Conservation (phyloP, 2,329 filamentous ascomycete species). For the Aquanectria penicillioides region DNA sequence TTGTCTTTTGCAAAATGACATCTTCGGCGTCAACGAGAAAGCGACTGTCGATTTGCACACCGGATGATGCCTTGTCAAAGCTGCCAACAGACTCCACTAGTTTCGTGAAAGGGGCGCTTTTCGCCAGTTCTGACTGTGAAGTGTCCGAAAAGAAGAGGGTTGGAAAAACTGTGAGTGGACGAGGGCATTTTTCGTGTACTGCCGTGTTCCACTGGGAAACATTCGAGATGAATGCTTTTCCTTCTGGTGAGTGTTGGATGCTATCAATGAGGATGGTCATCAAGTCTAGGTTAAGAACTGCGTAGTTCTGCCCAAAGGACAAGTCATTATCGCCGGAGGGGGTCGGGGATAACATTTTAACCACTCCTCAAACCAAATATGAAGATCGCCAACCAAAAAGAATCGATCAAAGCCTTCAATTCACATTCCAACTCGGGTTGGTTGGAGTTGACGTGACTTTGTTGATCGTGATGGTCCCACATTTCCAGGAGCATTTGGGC, state of each 20-base stretch:
- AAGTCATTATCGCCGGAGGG: neutral
- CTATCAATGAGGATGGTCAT: conserved; percentile 49
- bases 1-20: conserved; percentile 49
- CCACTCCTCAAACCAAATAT: no score
- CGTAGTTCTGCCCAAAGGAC: conserved; percentile 21
- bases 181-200: neutral
- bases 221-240: neutral
- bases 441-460: no score
- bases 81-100: neutral
- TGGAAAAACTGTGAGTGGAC: neutral
- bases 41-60: conserved; percentile 44
- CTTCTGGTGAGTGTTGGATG: conserved; percentile 44
- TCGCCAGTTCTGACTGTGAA: neutral
- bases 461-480: no score
- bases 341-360: neutral
- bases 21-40: conserved; percentile 47
- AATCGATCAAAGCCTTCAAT: no score
- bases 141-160: neutral
- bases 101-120: neutral
- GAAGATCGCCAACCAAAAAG: no score
- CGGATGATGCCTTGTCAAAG: conserved; percentile 18
- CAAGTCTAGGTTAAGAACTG: conserved; percentile 49
- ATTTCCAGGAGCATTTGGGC: no score
- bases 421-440: no score
- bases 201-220: neutral